phyloP scores from a whole-genome alignment of 2,329 filamentous ascomycete genomes.

The Trichoderma atrobrunneum region DNA sequence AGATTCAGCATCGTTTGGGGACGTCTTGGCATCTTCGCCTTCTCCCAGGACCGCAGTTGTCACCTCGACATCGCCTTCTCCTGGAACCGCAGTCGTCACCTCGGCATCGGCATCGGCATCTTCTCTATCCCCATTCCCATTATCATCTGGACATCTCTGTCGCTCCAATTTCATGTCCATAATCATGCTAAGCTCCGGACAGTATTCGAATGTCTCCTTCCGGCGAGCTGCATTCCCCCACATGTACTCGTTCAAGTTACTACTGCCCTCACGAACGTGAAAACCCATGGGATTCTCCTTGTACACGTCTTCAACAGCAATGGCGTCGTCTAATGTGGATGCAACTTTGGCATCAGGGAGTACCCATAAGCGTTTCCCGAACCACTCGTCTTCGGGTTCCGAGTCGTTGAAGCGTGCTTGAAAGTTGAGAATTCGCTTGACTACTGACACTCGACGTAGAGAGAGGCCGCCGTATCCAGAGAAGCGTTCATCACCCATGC shows the following conservation, averaged over 20 bases:
- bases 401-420: constrained; percentile 51
- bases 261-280: constrained; percentile 47
- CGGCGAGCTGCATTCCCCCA: constrained; percentile 46
- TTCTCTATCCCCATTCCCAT: neutral
- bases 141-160: constrained; percentile 41
- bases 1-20: neutral
- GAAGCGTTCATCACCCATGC: constrained; percentile 42
- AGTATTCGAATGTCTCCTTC: constrained; percentile 52
- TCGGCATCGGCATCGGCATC: neutral
- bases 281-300: constrained; percentile 53
- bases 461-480: constrained; percentile 55
- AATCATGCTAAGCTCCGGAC: constrained; percentile 54
- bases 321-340: constrained; percentile 38
- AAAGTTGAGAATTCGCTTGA: constrained; percentile 46
- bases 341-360: constrained; percentile 50
- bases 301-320: constrained; percentile 51
- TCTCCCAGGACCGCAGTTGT: neutral
- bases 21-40: neutral
- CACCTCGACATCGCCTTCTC: neutral
- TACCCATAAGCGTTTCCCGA: constrained; percentile 46
- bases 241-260: constrained; percentile 40
- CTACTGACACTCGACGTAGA: constrained; percentile 51
- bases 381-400: constrained; percentile 56
- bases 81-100: neutral
- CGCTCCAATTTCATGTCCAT: constrained; percentile 56